phyloP scores from a whole-genome alignment of 495 filamentous ascomycete genomes.

The Annulohypoxylon bovei region DNA sequence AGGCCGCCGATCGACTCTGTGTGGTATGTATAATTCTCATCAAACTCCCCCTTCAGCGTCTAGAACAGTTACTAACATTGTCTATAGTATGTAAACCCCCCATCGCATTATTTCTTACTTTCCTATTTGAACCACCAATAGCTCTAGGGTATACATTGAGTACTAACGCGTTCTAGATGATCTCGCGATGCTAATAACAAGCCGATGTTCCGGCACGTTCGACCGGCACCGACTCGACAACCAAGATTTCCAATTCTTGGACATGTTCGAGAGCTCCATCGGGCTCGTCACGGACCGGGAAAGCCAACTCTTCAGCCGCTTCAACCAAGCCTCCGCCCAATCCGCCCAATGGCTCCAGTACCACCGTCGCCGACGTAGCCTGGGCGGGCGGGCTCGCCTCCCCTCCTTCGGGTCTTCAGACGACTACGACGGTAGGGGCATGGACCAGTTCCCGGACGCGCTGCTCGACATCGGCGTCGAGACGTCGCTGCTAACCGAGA shows the following conservation, averaged over 20 bases:
- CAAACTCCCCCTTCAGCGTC: not conserved
- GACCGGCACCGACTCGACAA: conserved; percentile 70
- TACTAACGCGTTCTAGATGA: conserved; percentile 54
- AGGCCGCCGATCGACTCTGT: conserved; percentile 69
- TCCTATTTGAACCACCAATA: not conserved
- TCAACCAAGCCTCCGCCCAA: conserved; percentile 69
- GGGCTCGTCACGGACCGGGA: conserved; percentile 71
- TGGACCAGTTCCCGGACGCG: conserved; percentile 67
- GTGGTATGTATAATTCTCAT: conserved; percentile 39
- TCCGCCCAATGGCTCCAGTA: conserved; percentile 70
- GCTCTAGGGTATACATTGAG: not conserved
- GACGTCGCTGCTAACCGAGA: conserved; percentile 71
- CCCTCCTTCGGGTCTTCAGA: conserved; percentile 29
- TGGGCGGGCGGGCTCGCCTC: conserved; percentile 23
- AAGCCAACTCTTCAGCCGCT: conserved; percentile 70
- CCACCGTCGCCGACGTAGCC: conserved; percentile 60
- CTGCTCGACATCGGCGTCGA: conserved; percentile 75
- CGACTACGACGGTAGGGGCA: conserved; percentile 38
- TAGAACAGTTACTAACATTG: conserved; percentile 6
- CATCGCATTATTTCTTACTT: not conserved
- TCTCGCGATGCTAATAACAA: conserved; percentile 71
- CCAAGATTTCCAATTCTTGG: conserved; percentile 73
- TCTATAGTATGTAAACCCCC: conserved; percentile 26
- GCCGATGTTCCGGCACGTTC: conserved; percentile 71
- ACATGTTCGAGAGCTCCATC: conserved; percentile 77